Percentiles rank a stretch among this genome's conserved stretches.
Conservation (phyloP, 148 eudicot species). For the Vaccinium corymbosum region DNA sequence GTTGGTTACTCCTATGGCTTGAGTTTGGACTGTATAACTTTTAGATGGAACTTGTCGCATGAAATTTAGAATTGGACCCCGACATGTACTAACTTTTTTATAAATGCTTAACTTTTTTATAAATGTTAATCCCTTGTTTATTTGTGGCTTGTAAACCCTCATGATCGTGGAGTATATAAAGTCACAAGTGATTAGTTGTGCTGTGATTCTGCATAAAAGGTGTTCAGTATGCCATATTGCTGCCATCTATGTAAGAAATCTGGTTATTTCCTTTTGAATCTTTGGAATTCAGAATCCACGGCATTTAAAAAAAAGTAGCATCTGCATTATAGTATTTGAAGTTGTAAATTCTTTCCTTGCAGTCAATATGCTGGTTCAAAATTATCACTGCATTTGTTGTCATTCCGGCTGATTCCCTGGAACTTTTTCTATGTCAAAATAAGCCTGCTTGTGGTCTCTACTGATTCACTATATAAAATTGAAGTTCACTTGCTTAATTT, state of each 20-base stretch:
- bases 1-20: neutral
- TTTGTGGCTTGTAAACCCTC: neutral
- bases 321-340: neutral
- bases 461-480: neutral
- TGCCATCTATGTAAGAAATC: neutral
- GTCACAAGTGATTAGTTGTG: neutral
- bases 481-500: constrained; percentile 10
- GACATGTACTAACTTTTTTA: neutral
- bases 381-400: neutral
- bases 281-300: neutral
- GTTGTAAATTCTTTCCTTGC: neutral
- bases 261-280: neutral
- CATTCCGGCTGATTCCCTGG: neutral
- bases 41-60: neutral
- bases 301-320: neutral
- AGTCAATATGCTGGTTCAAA: neutral
- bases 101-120: neutral
- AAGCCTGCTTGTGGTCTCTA: neutral
- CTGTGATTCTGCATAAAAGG: neutral
- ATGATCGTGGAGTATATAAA: neutral
- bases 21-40: constrained; percentile 6
- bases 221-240: neutral
- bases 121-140: neutral
- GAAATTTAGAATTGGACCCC: neutral
- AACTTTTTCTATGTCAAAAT: neutral